Evolutionary conservation across 306 rosid genomes (phyloP), one percentile per base, ranked within the genome.

Genomic region (Arachis hypogaea): DNA sequence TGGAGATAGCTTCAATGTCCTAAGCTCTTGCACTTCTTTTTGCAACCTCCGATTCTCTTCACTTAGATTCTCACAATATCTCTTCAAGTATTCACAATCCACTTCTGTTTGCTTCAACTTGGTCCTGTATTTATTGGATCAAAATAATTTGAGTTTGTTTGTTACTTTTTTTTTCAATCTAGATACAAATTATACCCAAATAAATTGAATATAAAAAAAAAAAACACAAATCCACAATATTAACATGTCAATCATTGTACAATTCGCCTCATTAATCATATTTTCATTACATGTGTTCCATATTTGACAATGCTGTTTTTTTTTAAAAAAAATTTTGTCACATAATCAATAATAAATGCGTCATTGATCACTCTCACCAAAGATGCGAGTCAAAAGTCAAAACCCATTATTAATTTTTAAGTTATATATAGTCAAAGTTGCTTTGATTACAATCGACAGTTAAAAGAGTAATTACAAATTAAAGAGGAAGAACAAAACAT

Each of bases 41-140:
- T 86, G 92, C 81, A 88, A 30, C 80, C 92, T 76, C 81, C 84
- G 81, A 81, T 93, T 89, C 65, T 91, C 96, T 59, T 85, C 89
- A 0, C 87, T 86, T 45, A 91, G 76, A 66, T 84, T 91, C 88
- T 92, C 92, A 78, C 86, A 85, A 45, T 88, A 88, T 55, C 82
- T 83, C 84, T 81, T 89, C 58, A 89, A 78, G 78, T 81, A 82
- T 72, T 88, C 95, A 69, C 93, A 90, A 33, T 92, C 96, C 76
- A 91, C 96, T 80, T 89, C 97, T 0, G 88, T 89, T 51, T 89
- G 92, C 92, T 93, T 89, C 89, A 89, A 47, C 82, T 88, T 88
- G 44, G 91, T 91, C 94, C 97, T 93, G 74, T 75, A 58, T 44
- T 38, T 51, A 38, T 73, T 42, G 5, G 22, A 68, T 11, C 65